phyloP scores from a whole-genome alignment of 208 protist species.

The Wallacemonas collosoma region DNA sequence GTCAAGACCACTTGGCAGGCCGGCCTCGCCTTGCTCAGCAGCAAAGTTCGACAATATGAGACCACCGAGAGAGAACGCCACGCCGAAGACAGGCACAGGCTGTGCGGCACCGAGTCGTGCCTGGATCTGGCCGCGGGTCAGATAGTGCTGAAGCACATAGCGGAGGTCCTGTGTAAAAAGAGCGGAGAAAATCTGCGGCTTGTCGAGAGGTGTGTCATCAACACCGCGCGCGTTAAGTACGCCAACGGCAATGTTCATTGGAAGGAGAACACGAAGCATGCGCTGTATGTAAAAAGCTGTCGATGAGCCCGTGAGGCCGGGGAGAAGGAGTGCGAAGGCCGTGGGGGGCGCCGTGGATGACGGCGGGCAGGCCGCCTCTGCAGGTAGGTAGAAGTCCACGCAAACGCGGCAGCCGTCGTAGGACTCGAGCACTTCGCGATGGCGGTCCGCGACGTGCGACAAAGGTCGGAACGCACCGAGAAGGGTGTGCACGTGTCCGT shows the following conservation, averaged over 20 bases:
- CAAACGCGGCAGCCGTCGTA: slow-evolving; percentile 65
- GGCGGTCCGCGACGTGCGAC: slow-evolving; percentile 17
- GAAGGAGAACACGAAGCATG: slow-evolving; percentile 34
- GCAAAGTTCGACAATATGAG: slow-evolving; percentile 62
- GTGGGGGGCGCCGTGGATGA: slow-evolving; percentile 8
- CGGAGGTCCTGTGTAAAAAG: slow-evolving; percentile 67
- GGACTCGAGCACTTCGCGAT: slow-evolving; percentile 38
- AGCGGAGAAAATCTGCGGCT: slow-evolving; percentile 56
- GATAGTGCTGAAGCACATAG: slow-evolving; percentile 36
- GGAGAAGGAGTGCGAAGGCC: slow-evolving; percentile 61
- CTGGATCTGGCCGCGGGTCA: slow-evolving; percentile 24
- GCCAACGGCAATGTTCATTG: slow-evolving; percentile 25
- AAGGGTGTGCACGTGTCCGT: slow-evolving; percentile 62
- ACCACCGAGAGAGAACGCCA: slow-evolving; percentile 71
- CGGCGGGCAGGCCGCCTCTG: neutral
- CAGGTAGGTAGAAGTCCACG: slow-evolving; percentile 53
- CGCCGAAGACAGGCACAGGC: slow-evolving; percentile 47
- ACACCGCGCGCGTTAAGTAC: slow-evolving; percentile 73
- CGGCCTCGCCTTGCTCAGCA: slow-evolving; percentile 46
- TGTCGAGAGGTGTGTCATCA: slow-evolving; percentile 51
- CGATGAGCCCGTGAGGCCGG: slow-evolving; percentile 60
- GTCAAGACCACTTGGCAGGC: slow-evolving; percentile 25
- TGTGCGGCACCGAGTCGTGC: neutral
- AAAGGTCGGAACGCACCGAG: slow-evolving; percentile 41
- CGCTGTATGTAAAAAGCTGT: slow-evolving; percentile 54